Evolutionary conservation across 2,329 filamentous ascomycete genomes (phyloP).

Genomic region (Thelonectria discophora): DNA sequence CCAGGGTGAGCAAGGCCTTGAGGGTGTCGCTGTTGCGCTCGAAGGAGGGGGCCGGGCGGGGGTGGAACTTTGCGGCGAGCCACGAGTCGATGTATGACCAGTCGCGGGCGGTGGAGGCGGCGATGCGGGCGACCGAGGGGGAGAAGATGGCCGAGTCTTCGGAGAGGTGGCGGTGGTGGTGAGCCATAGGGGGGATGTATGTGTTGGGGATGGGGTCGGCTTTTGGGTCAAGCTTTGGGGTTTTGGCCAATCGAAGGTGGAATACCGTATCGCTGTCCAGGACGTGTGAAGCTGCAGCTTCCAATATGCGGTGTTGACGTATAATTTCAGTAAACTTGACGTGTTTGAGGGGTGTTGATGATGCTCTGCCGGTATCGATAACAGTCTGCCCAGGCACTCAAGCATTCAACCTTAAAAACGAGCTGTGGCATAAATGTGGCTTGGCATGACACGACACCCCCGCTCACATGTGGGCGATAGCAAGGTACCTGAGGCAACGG

Average conservation of each 20-base stretch:
- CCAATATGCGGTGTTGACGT: too few species aligned
- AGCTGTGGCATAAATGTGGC: background rate
- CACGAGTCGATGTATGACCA: slow-evolving; percentile 90
- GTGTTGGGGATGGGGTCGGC: too few species aligned
- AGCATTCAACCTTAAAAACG: too few species aligned
- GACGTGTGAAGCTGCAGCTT: too few species aligned
- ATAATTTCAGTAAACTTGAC: too few species aligned
- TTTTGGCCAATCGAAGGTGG: too few species aligned
- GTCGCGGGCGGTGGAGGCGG: slow-evolving; percentile 85
- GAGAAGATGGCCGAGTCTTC: slow-evolving; percentile 68
- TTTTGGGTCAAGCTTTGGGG: too few species aligned
- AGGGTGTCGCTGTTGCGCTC: slow-evolving; percentile 90
- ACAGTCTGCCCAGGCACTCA: too few species aligned
- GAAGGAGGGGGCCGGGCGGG: slow-evolving; percentile 73
- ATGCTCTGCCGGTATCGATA: too few species aligned
- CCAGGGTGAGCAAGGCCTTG: slow-evolving; percentile 76
- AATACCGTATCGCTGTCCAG: too few species aligned
- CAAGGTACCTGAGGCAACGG: background rate
- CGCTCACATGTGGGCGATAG: background rate
- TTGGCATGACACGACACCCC: background rate
- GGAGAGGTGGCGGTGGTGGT: slow-evolving; percentile 33
- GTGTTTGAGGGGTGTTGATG: too few species aligned
- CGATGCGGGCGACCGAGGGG: slow-evolving; percentile 74
- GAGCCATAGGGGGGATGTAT: slow-evolving; percentile 31
- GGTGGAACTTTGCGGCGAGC: slow-evolving; percentile 76